These are phyloP conservation scores for Plenodomus lindquistii DNA, from an alignment of 2,329 filamentous ascomycete genomes.

Conservation along the genomic window DNA sequence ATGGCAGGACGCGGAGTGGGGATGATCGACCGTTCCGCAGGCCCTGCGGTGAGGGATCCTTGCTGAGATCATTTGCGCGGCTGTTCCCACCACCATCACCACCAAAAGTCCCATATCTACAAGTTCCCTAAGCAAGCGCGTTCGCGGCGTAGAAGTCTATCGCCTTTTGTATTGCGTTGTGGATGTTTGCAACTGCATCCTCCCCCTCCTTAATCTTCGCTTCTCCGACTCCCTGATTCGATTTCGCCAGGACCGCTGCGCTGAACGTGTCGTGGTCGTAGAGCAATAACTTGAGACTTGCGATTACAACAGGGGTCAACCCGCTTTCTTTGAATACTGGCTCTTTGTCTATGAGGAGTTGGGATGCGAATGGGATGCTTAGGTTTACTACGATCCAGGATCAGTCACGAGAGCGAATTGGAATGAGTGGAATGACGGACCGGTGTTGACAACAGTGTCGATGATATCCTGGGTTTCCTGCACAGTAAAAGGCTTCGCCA, in stretches of 20 bases:
- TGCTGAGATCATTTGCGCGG: no score
- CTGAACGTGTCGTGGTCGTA: constrained; percentile 25
- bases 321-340: constrained; percentile 13
- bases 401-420: neutral
- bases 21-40: no score
- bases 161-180: constrained; percentile 15
- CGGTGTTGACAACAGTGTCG: constrained; percentile 11
- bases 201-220: constrained; percentile 12
- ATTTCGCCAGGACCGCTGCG: constrained; percentile 11
- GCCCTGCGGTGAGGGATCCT: no score
- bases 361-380: constrained; percentile 13
- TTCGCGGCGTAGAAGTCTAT: neutral
- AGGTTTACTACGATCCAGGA: constrained; percentile 10
- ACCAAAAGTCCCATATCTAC: no score
- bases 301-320: constrained; percentile 10
- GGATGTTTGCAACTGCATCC: constrained; percentile 20
- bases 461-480: constrained; percentile 10
- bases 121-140: neutral
- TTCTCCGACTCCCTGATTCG: constrained; percentile 6
- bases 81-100: no score
- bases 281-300: constrained; percentile 16
- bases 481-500: constrained; percentile 10
- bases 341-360: constrained; percentile 14
- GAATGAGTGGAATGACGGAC: constrained; percentile 1
- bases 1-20: no score